Conservation (phyloP, 768 basidiomycete genomes). For the Lactarius akahatsu region DNA sequence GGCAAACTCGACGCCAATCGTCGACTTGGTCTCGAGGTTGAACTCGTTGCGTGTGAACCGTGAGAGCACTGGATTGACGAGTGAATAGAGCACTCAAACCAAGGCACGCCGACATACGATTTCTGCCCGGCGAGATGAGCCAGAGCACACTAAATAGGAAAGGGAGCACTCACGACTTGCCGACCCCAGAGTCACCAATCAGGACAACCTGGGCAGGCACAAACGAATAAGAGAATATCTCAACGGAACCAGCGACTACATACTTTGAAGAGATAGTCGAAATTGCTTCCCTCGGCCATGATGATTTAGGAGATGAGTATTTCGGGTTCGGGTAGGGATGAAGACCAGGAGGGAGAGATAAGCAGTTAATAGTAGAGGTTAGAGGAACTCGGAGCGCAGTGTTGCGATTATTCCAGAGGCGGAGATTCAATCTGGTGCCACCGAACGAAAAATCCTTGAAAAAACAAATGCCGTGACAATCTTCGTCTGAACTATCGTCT, state of each 20-base stretch:
- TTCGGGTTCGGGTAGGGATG: slow-evolving; percentile 31
- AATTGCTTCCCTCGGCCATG: slow-evolving; percentile 94
- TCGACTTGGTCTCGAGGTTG: slow-evolving; percentile 98
- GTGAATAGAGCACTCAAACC: slow-evolving; percentile 13
- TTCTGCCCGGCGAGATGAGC: slow-evolving; percentile 41
- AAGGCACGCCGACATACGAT: slow-evolving; percentile 48
- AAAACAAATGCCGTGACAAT: neutral
- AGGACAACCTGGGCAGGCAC: slow-evolving; percentile 74
- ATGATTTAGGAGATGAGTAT: slow-evolving; percentile 22
- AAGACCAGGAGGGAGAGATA: neutral
- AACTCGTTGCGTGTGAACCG: slow-evolving; percentile 99
- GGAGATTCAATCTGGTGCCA: slow-evolving; percentile 10
- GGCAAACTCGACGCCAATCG: slow-evolving; percentile 98
- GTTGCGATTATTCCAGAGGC: slow-evolving; percentile 1
- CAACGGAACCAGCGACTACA: slow-evolving; percentile 25
- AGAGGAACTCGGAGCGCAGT: neutral
- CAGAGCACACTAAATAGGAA: slow-evolving; percentile 1
- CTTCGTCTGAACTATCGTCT: neutral
- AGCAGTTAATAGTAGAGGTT: neutral
- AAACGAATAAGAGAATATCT: slow-evolving; percentile 1
- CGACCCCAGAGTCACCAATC: slow-evolving; percentile 98
- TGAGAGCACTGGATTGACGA: slow-evolving; percentile 75
- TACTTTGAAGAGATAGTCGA: slow-evolving; percentile 99
- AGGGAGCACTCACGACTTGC: slow-evolving; percentile 88
- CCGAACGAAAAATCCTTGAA: neutral